These are phyloP conservation scores for Crithidia expoeki DNA, from an alignment of 208 protist species.

Conservation along the genomic window DNA sequence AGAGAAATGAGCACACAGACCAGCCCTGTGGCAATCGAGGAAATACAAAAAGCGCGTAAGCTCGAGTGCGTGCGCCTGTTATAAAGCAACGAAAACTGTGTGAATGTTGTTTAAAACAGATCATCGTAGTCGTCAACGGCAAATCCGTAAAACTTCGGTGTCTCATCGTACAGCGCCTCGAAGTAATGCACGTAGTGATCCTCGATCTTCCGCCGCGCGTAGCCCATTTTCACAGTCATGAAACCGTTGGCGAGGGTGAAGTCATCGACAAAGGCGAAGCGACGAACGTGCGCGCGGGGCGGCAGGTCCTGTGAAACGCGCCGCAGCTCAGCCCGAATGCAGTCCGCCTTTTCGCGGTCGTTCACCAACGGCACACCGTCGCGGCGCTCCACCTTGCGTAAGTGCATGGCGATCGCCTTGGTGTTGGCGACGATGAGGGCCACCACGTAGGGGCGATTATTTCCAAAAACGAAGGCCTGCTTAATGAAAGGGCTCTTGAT, in stretches of 20 bases:
- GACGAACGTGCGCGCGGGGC: conserved; percentile 81
- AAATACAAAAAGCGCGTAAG: too few relatives aligned
- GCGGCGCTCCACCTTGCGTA: conserved; percentile 87
- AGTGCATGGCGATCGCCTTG: conserved; percentile 83
- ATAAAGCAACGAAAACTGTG: neutral
- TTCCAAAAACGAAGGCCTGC: conserved; percentile 82
- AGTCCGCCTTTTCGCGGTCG: conserved; percentile 90
- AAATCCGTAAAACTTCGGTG: conserved; percentile 92
- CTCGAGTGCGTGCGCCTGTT: too few relatives aligned
- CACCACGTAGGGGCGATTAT: conserved; percentile 73
- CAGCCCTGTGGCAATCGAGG: neutral
- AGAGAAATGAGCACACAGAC: neutral
- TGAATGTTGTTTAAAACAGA: conserved; percentile 60
- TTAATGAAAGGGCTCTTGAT: conserved; percentile 89
- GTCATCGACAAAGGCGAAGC: conserved; percentile 92
- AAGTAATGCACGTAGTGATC: conserved; percentile 92
- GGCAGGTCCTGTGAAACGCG: conserved; percentile 79
- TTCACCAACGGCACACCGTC: conserved; percentile 90
- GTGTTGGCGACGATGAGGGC: conserved; percentile 87
- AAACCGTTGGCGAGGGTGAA: conserved; percentile 91
- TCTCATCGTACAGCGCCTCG: conserved; percentile 87
- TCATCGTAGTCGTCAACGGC: conserved; percentile 93
- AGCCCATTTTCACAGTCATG: conserved; percentile 89
- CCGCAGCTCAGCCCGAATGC: conserved; percentile 83
- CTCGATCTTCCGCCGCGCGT: conserved; percentile 85